Evolutionary conservation across 306 rosid species (phyloP), one percentile per base, ranked within the genome.

Genomic region (Alnus glutinosa): DNA sequence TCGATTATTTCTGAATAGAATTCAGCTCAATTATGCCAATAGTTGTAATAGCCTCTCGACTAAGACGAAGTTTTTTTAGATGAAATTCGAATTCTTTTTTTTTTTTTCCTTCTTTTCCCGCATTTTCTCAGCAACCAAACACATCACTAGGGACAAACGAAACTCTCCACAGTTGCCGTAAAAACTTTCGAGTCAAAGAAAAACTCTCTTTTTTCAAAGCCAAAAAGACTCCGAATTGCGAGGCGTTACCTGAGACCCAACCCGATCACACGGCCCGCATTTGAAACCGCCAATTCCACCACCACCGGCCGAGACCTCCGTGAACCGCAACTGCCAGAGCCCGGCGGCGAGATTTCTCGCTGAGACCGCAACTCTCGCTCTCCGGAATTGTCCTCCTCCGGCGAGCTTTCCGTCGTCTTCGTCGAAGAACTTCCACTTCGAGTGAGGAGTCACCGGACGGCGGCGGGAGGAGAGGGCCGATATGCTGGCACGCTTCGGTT

Each of bases 261-360:
- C 55, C 28, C 78, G 39, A 48, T 9, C 42, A 9, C 73, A 75
- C 32, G 58, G 36, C 2, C 50, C 82, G 51, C 55, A 59, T 10
- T 28, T 30, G 30, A 54, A 55, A 66, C 18, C 75, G 36, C 58
- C 58, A 54, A 54, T 54, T 39, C 55, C 71, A 30, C 66, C 83
- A 11, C 4, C 42, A 42, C 73, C 75, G 4, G 70, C 48, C 0
- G 89, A 86, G 47, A 80, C 30, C 61, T 86, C 84, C 36, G 23
- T 57, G 15, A 84, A 86, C 48, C 79, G 83, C 10, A 80, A 46
- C 18, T 79, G 85, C 91, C 94, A 88, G 69, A 88, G 87, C 13
- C 85, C 87, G 2, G 97, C 97, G 36, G 90, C 91, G 49, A 92
- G 91, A 79, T 83, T 85, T 78, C 97, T 83, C 16, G 91, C 91